Evolutionary conservation across 2,329 filamentous ascomycete genomes (phyloP).

Genomic region (Simplicillium aogashimaense): DNA sequence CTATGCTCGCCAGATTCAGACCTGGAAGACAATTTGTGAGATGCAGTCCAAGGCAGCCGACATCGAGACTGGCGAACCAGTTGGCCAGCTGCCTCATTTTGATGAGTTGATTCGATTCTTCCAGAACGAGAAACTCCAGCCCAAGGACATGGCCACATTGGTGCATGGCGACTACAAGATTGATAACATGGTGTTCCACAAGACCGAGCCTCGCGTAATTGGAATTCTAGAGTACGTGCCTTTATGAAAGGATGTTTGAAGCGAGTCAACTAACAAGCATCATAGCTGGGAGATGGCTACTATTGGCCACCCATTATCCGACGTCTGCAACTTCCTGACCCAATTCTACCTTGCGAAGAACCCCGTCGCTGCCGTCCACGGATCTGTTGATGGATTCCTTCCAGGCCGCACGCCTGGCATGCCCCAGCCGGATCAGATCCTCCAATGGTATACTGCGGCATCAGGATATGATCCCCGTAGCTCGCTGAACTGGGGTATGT

Average conservation of each 20-base stretch:
- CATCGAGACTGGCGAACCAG: slow-evolving; percentile 62
- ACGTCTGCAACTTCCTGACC: slow-evolving; percentile 66
- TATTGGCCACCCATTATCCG: slow-evolving; percentile 88
- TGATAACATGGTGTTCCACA: slow-evolving; percentile 82
- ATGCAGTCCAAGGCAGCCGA: slow-evolving; percentile 70
- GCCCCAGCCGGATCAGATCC: slow-evolving; percentile 28
- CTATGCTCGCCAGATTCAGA: slow-evolving; percentile 77
- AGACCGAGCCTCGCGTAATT: slow-evolving; percentile 77
- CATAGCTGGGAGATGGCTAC: slow-evolving; percentile 92
- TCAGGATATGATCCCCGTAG: slow-evolving; percentile 61
- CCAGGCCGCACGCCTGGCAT: slow-evolving; percentile 57
- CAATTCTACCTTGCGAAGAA: slow-evolving; percentile 27
- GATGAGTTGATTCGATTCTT: slow-evolving; percentile 75
- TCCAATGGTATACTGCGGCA: slow-evolving; percentile 30
- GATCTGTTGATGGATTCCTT: slow-evolving; percentile 40
- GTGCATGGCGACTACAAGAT: slow-evolving; percentile 98
- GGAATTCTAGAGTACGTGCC: slow-evolving; percentile 70
- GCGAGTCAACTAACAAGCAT: slow-evolving; percentile 2
- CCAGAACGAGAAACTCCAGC: slow-evolving; percentile 56
- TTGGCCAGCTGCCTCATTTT: slow-evolving; percentile 78
- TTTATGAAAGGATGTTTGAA: not conserved
- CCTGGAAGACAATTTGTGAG: slow-evolving; percentile 68
- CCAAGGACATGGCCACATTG: slow-evolving; percentile 65
- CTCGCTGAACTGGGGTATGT: slow-evolving; percentile 51
- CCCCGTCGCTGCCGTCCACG: slow-evolving; percentile 13